phyloP scores from a whole-genome alignment of 106 monocot genomes.

The Dioscorea zingiberensis region DNA sequence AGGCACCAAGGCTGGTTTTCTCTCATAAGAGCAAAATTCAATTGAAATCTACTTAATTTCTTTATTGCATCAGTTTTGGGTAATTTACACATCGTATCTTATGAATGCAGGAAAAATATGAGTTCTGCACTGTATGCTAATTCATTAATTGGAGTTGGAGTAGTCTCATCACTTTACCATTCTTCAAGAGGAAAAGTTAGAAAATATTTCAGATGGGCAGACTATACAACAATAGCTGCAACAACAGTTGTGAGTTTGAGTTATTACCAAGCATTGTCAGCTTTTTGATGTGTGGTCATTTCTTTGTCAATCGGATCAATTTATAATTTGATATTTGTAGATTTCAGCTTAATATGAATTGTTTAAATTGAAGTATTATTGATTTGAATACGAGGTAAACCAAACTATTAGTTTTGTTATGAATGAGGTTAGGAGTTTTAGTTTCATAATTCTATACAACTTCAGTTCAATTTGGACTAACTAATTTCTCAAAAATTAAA shows the following conservation, averaged over 20 bases:
- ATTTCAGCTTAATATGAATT: no score
- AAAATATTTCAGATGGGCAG: slow-evolving; percentile 79
- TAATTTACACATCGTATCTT: neutral
- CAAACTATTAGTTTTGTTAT: no score
- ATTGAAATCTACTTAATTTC: neutral
- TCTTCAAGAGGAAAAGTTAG: slow-evolving; percentile 73
- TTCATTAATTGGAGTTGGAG: slow-evolving; percentile 87
- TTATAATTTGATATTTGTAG: no score
- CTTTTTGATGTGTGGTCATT: neutral
- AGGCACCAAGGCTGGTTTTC: slow-evolving; percentile 60
- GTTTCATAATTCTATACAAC: no score
- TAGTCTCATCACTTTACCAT: slow-evolving; percentile 87
- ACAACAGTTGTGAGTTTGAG: slow-evolving; percentile 67
- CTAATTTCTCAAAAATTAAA: no score
- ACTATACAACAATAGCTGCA: slow-evolving; percentile 90
- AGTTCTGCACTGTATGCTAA: slow-evolving; percentile 67
- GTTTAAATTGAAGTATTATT: no score
- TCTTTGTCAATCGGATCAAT: no score
- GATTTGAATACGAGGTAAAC: no score
- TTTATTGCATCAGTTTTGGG: neutral
- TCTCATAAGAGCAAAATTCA: neutral
- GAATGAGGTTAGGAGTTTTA: no score
- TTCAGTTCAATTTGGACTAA: no score
- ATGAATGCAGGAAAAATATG: slow-evolving; percentile 75
- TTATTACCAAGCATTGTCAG: neutral